Evolutionary conservation across 345 rosid genomes (phyloP).

Genomic region (Boechera stricta): DNA sequence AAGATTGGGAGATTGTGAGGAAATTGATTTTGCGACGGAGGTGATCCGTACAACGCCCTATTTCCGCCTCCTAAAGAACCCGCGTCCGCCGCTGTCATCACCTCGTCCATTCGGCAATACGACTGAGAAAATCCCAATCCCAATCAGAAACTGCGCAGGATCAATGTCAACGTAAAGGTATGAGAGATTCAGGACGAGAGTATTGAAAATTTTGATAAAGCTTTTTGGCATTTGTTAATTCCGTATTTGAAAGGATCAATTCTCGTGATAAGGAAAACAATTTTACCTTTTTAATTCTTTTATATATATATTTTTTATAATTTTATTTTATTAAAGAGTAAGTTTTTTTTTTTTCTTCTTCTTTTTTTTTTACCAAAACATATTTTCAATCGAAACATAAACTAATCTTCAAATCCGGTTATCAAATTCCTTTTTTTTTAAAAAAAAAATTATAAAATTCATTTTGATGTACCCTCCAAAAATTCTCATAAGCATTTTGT

Average conservation of each 20-base stretch:
- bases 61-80: conserved; percentile 37
- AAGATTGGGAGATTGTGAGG: conserved; percentile 80
- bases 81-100: conserved; percentile 62
- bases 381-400: too few relatives aligned
- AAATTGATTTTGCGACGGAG: conserved; percentile 49
- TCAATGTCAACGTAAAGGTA: conserved; percentile 21
- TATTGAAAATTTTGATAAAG: not conserved
- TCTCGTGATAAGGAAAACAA: not conserved
- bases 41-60: conserved; percentile 45
- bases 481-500: not conserved
- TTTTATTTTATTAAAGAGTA: too few relatives aligned
- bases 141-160: not conserved
- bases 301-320: too few relatives aligned
- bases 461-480: not conserved
- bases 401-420: too few relatives aligned
- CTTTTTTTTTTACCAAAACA: too few relatives aligned
- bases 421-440: too few relatives aligned
- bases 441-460: not conserved
- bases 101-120: conserved; percentile 61
- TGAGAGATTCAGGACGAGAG: not conserved
- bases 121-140: not conserved
- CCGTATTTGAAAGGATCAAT: not conserved
- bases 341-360: too few relatives aligned
- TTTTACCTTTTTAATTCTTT: not conserved
- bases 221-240: not conserved